phyloP scores from a whole-genome alignment of 1,139 yeast species.

The Yamadazyma aaseri region DNA sequence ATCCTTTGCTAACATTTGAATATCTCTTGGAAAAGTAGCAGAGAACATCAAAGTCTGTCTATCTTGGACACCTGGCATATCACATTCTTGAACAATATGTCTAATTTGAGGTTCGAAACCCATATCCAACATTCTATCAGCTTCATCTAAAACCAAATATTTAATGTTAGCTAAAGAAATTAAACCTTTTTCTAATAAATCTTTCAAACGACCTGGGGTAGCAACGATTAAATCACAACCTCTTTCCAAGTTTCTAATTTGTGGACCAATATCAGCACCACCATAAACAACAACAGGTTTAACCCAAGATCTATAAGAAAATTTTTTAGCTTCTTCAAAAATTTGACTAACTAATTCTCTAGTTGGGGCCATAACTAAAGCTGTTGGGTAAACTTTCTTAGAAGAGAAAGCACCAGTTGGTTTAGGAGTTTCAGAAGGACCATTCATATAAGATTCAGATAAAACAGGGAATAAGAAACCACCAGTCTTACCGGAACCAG shows the following conservation, averaged over 20 bases:
- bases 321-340: conserved; percentile 92
- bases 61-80: conserved; percentile 87
- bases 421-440: conserved; percentile 73
- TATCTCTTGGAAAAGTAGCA: conserved; percentile 98
- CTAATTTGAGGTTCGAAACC: conserved; percentile 99
- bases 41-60: conserved; percentile 98
- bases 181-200: conserved; percentile 90
- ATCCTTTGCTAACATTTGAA: conserved; percentile 95
- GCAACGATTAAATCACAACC: conserved; percentile 97
- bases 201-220: conserved; percentile 98
- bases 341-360: conserved; percentile 98
- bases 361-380: conserved; percentile 95
- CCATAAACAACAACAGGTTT: conserved; percentile 96
- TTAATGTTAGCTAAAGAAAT: conserved; percentile 87
- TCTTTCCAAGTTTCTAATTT: conserved; percentile 83
- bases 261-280: conserved; percentile 92
- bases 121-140: conserved; percentile 99
- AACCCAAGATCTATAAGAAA: conserved; percentile 98
- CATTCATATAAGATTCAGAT: conserved; percentile 84
- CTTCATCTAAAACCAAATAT: conserved; percentile 95
- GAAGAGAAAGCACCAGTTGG: conserved; percentile 56
- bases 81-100: conserved; percentile 96
- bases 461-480: conserved; percentile 98
- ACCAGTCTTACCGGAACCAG: conserved; percentile 99
- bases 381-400: conserved; percentile 89